Base-by-base conservation (phyloP, 306 rosid genomes). In the Albizia julibrissin region DNA sequence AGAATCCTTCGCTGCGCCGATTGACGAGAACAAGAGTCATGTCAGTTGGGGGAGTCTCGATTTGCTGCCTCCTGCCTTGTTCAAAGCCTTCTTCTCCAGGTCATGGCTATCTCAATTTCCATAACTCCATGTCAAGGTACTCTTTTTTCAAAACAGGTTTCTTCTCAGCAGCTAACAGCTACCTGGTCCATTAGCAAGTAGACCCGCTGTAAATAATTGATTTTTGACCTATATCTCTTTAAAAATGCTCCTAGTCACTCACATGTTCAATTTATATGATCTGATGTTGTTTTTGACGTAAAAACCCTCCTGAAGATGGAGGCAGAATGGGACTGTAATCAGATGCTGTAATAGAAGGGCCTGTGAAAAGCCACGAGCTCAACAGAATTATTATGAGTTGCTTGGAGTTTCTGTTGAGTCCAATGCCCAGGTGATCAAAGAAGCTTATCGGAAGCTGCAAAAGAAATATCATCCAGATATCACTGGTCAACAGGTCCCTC, bases 381-480 rank as follows among this genome's bases (percentile, higher is more conserved):
- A 77, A 70, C 87, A 61, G 75, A 89, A 87, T 62, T 91, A 89
- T 82, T 91, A 93, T 72, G 93, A 93, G 74, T 56, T 93, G 86
- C 94, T 90, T 58, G 93, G 92, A 52, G 88, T 91, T 89, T 87
- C 94, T 78, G 87, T 56, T 40, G 91, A 87, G 79, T 91, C 97
- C 50, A 81, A 86, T 67, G n/a, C 82, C 58, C 67, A 71, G 69
- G 81, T 85, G 85, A 91, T 93, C 76, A 93, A 85, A 87, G 88
- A 90, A 72, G 94, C 97, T 72, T 93, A 91, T 71, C 83, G 94
- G 79, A 91, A 90, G 82, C 83, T 91, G 88, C 97, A 91, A 77
- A 93, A 93, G 93, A 91, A 86, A 64, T 66, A 84, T 59, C 97
- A 93, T 81, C 97, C 97, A 11, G 97, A 93, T 84, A 85, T 93